Evolutionary conservation across 2,329 filamentous ascomycete genomes (phyloP).

Genomic region (Xylaria polymorpha): DNA sequence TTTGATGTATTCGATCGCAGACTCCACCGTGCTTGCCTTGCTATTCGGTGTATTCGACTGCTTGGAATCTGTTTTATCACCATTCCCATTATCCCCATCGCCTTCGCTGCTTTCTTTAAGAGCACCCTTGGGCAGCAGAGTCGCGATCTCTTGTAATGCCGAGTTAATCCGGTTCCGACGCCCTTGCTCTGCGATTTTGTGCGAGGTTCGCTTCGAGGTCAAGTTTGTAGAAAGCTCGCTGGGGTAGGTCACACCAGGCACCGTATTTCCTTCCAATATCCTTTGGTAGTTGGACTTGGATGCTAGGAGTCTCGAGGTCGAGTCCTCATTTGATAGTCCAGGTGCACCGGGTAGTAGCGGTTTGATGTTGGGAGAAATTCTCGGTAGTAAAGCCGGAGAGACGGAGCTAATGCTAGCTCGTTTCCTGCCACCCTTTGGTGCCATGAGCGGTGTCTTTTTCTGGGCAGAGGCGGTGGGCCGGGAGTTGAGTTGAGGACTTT

Average conservation of each 20-base stretch:
- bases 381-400: conserved; percentile 86
- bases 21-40: conserved; percentile 97
- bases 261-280: conserved; percentile 90
- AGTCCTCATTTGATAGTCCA: conserved; percentile 67
- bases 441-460: conserved; percentile 67
- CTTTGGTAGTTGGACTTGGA: conserved; percentile 99
- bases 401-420: conserved; percentile 76
- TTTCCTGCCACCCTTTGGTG: conserved; percentile 73
- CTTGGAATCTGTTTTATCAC: conserved; percentile 57
- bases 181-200: conserved; percentile 98
- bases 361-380: conserved; percentile 94
- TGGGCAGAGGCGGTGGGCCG: conserved; percentile 57
- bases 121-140: conserved; percentile 75
- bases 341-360: conserved; percentile 77
- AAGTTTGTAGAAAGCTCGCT: conserved; percentile 92
- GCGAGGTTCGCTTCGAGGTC: conserved; percentile 94
- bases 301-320: conserved; percentile 79
- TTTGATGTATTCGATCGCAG: conserved; percentile 95
- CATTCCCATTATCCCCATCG: conserved; percentile 57
- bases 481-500: conserved; percentile 73
- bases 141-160: conserved; percentile 90
- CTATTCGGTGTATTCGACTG: conserved; percentile 73
- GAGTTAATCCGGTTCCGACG: conserved; percentile 95
- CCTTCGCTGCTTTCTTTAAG: conserved; percentile 59
- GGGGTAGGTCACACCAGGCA: conserved; percentile 91